phyloP scores from a whole-genome alignment of 768 basidiomycete species.

The Rhizopogon rudus region DNA sequence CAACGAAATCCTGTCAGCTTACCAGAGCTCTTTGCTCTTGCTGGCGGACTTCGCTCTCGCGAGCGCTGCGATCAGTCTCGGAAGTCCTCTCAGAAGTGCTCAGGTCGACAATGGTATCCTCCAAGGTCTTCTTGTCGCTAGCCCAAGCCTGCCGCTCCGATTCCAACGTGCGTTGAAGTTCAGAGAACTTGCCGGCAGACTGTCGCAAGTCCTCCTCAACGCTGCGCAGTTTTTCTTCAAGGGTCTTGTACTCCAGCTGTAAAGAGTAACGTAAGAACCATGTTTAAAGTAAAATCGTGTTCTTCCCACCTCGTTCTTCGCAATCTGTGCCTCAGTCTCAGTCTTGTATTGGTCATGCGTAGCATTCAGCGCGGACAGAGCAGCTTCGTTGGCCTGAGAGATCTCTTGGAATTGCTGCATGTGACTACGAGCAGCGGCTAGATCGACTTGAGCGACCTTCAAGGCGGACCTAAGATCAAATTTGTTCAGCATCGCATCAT shows the following conservation, averaged over 20 bases:
- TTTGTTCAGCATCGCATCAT: not conserved
- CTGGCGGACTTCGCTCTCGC: slow-evolving; percentile 61
- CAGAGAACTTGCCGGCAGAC: slow-evolving; percentile 43
- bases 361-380: slow-evolving; percentile 59
- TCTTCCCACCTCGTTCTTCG: slow-evolving; percentile 60
- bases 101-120: slow-evolving; percentile 79
- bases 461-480: slow-evolving; percentile 52
- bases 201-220: slow-evolving; percentile 51
- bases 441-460: slow-evolving; percentile 74
- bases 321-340: slow-evolving; percentile 63
- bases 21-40: slow-evolving; percentile 71
- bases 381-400: slow-evolving; percentile 75
- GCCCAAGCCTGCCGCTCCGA: slow-evolving; percentile 65
- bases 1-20: slow-evolving; percentile 6
- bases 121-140: slow-evolving; percentile 76
- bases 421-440: slow-evolving; percentile 63
- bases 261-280: not conserved
- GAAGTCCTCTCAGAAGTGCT: slow-evolving; percentile 66
- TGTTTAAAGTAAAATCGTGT: not conserved
- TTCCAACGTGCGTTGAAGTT: slow-evolving; percentile 63
- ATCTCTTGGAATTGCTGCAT: slow-evolving; percentile 86
- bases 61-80: slow-evolving; percentile 56
- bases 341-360: slow-evolving; percentile 81
- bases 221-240: slow-evolving; percentile 56
- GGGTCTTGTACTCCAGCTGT: slow-evolving; percentile 59